Percentiles rank a stretch among this genome's conserved stretches.
phyloP scores from a whole-genome alignment of 345 rosid species.

The Pelargonium nanum region DNA sequence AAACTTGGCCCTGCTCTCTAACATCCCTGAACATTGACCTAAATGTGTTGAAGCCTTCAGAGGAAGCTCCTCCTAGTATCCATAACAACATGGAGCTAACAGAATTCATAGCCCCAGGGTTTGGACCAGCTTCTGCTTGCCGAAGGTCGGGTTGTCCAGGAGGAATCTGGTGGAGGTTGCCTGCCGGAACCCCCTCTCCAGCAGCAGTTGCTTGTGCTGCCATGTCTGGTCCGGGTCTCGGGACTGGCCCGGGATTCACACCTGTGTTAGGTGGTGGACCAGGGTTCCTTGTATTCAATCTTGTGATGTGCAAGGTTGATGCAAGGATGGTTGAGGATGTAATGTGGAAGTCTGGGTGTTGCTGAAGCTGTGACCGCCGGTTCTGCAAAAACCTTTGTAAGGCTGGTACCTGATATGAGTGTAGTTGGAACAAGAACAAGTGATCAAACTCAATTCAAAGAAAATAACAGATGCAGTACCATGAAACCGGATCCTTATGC shows the following conservation, averaged over 20 bases:
- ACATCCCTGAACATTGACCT: conserved; percentile 82
- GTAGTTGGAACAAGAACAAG: neutral
- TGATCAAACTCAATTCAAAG: neutral
- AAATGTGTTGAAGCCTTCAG: conserved; percentile 74
- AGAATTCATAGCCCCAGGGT: conserved; percentile 67
- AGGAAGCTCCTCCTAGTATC: conserved; percentile 94
- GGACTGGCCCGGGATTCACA: conserved; percentile 28
- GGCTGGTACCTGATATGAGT: conserved; percentile 65
- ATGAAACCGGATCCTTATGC: too few relatives aligned
- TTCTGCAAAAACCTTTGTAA: conserved; percentile 77
- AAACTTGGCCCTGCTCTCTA: conserved; percentile 74
- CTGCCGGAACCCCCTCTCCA: conserved; percentile 17
- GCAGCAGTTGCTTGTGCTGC: conserved; percentile 19
- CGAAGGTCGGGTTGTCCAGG: conserved; percentile 32
- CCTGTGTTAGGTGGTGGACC: conserved; percentile 36
- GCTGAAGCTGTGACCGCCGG: conserved; percentile 71
- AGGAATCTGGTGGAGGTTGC: conserved; percentile 30
- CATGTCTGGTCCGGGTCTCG: conserved; percentile 40
- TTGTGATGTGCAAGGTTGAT: conserved; percentile 84
- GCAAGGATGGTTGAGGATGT: conserved; percentile 94
- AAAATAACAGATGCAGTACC: neutral
- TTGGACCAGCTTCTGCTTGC: conserved; percentile 40
- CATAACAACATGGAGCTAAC: conserved; percentile 75
- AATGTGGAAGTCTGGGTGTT: conserved; percentile 85
- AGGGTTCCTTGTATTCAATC: conserved; percentile 60